Evolutionary conservation across 2,329 filamentous ascomycete genomes (phyloP).

Genomic region (Talaromyces amestolkiae): DNA sequence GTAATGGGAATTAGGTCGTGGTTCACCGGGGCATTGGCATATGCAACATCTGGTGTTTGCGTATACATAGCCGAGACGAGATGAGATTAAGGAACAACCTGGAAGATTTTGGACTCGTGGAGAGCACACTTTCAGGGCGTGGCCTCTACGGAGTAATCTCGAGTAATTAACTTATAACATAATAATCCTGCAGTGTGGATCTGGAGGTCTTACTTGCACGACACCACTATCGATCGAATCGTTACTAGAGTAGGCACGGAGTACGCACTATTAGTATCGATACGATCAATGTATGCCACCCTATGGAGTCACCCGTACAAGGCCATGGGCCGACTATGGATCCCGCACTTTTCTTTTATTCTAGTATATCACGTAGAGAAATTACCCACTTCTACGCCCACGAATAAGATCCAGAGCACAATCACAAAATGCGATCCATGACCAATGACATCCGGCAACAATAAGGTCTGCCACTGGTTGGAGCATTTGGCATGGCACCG

Average conservation of each 20-base stretch:
- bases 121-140: background rate
- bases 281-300: background rate
- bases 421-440: background rate
- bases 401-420: background rate
- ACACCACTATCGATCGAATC: background rate
- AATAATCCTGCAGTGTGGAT: background rate
- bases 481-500: conserved; percentile 6
- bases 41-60: background rate
- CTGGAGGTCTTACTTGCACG: background rate
- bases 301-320: background rate
- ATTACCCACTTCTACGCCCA: background rate
- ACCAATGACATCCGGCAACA: background rate
- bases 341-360: background rate
- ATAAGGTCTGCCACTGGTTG: background rate
- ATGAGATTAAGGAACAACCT: no score
- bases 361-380: background rate
- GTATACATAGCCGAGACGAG: background rate
- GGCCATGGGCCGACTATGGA: background rate
- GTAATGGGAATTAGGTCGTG: background rate
- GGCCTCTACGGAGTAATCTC: background rate
- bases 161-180: background rate
- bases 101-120: background rate
- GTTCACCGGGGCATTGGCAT: no score
- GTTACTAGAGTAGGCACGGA: background rate
- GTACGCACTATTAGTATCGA: no score